Evolutionary conservation across 2,329 filamentous ascomycete species (phyloP), one percentile per base, ranked within the genome.

Genomic region (Neurospora sp.): DNA sequence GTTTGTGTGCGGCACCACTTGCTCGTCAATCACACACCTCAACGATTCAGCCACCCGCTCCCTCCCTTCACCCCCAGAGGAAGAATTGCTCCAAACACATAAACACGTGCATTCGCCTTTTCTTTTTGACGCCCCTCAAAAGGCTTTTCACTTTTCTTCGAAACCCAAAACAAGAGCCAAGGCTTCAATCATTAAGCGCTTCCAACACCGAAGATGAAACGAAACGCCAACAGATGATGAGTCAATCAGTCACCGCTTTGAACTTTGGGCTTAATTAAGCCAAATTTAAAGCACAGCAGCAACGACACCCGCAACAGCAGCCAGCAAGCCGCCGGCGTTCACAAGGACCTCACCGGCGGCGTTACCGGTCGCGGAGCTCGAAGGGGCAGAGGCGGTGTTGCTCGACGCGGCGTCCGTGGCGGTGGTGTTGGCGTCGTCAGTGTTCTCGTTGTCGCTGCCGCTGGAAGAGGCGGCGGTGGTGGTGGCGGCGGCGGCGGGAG

Each of bases 241-340:
- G 43, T 52, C 19, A 28, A 28, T 52, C 11, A 23, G 17, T 43
- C 17, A 19, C 8, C 41, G n/a, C n/a, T 43, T n/a, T 43, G n/a
- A n/a, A 43, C 41, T 19, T 33, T 33, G 33, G 41, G 41, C 8
- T 33, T 6, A 33, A 33, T 33, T 33, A 33, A 33, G 33, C 33
- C 33, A 33, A 43, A 52, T 11, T 73, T 75, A 80, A 66, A 80
- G 72, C 12, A 79, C 69, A 67, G 76, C 77, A 36, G 74, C 78
- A 36, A 77, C 73, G n/a, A 76, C 76, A 52, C 75, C 78, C 8
- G 77, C 78, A 36, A 79, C 75, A 12, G 74, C 78, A 15, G 76
- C 77, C 46, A 80, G 68, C 37, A 79, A 67, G 41, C 76, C 73
- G 66, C 78, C 77, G 1, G 76, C 77, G 69, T 77, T 74, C 19